These are phyloP conservation scores for Aechmea fasciata DNA, from an alignment of 176 grass and related monocot species.

Conservation along the genomic window DNA sequence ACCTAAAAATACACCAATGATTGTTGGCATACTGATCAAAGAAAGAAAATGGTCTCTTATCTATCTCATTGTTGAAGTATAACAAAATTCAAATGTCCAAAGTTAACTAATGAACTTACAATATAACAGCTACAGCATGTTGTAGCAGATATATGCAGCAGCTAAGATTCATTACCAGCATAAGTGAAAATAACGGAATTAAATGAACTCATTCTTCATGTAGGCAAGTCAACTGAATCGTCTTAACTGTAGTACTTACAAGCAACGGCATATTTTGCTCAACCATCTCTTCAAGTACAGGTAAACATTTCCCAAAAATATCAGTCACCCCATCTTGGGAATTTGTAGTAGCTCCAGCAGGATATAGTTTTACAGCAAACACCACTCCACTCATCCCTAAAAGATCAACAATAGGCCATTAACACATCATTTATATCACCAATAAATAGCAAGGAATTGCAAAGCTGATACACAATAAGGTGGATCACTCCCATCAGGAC, in stretches of 20 bases:
- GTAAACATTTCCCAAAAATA: conserved; percentile 72
- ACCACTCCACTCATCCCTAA: conserved; percentile 64
- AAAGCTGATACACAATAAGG: neutral
- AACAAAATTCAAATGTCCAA: too few species aligned
- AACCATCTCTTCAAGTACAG: conserved; percentile 82
- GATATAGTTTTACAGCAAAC: conserved; percentile 80
- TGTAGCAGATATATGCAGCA: neutral
- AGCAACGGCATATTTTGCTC: conserved; percentile 17
- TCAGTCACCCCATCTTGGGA: conserved; percentile 89
- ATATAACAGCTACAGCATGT: neutral
- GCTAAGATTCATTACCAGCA: too few species aligned
- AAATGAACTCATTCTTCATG: too few species aligned
- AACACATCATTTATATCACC: conserved; percentile 18
- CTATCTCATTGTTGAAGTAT: too few species aligned
- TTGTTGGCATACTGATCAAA: neutral
- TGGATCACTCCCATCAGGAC: neutral
- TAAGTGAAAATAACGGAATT: neutral
- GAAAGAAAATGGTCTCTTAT: neutral
- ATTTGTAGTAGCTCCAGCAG: conserved; percentile 91
- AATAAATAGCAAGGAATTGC: neutral
- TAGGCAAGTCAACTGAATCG: too few species aligned
- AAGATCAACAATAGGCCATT: neutral
- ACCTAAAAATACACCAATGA: too few species aligned
- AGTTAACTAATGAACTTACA: too few species aligned
- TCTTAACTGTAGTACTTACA: neutral